A percentile compares a stretch with the other conserved stretches of the same genome.
phyloP scores from a whole-genome alignment of 768 basidiomycete genomes.

The Rhizopogon salebrosus region DNA sequence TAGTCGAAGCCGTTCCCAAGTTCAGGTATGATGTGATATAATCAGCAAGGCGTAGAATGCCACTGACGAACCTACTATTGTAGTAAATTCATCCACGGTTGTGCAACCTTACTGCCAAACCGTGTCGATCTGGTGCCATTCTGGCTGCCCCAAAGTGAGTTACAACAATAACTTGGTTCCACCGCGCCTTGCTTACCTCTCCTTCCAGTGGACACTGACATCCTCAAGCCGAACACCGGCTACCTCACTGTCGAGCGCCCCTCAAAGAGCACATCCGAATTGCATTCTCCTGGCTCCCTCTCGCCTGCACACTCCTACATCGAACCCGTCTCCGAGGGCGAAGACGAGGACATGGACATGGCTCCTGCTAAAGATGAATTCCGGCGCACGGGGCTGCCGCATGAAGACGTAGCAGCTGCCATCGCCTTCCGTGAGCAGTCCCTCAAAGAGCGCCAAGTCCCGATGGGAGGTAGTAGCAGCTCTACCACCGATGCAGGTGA shows the following conservation, averaged over 20 bases:
- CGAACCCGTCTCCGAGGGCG: constrained; percentile 94
- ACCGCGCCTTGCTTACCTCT: not conserved
- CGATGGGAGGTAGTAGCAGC: constrained; percentile 5
- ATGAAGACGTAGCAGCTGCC: constrained; percentile 74
- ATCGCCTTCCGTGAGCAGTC: constrained; percentile 81
- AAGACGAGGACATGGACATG: constrained; percentile 72
- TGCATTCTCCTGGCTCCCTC: constrained; percentile 37
- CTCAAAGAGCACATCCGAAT: constrained; percentile 43
- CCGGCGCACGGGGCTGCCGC: constrained; percentile 70
- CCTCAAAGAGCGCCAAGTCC: constrained; percentile 44
- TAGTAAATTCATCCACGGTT: constrained; percentile 96
- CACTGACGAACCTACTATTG: constrained; percentile 2
- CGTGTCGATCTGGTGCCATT: constrained; percentile 96
- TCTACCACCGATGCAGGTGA: constrained; percentile 11
- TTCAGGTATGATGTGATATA: constrained; percentile 67
- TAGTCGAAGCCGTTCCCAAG: constrained; percentile 97
- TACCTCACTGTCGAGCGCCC: constrained; percentile 79
- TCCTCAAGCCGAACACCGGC: constrained; percentile 86
- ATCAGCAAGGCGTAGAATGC: not conserved
- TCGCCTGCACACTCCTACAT: constrained; percentile 51
- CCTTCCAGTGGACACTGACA: constrained; percentile 83
- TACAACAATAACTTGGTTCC: not conserved
- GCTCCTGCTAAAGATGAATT: constrained; percentile 78
- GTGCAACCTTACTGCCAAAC: constrained; percentile 85
- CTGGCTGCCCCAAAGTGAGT: constrained; percentile 92